Percentiles rank a stretch among this genome's conserved stretches.
These are phyloP conservation scores for Yamadazyma olivae DNA, from an alignment of 805 yeast species.

Conservation along the genomic window DNA sequence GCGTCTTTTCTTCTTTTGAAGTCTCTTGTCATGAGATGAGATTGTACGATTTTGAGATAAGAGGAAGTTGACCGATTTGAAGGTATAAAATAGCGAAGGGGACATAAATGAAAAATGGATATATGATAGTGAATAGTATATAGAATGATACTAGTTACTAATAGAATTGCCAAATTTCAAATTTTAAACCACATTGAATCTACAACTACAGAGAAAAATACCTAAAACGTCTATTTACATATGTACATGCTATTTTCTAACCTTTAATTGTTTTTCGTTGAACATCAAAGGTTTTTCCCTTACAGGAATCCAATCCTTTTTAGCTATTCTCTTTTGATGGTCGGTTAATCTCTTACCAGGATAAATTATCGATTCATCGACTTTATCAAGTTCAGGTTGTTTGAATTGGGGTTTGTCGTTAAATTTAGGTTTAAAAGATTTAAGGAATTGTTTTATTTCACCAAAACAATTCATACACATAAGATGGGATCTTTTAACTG, in stretches of 20 bases:
- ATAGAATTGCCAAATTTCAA: too few relatives aligned
- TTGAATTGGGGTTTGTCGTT: constrained; percentile 6
- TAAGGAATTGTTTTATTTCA: constrained; percentile 77
- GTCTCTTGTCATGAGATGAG: not conserved
- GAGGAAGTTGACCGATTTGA: not conserved
- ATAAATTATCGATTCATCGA: constrained; percentile 64
- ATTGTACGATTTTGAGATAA: not conserved
- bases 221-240: too few relatives aligned
- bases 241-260: too few relatives aligned
- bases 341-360: constrained; percentile 61
- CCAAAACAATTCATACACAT: constrained; percentile 90
- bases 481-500: constrained; percentile 83
- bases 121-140: not conserved
- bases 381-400: constrained; percentile 44
- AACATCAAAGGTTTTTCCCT: constrained; percentile 42
- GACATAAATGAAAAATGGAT: not conserved
- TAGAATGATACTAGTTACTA: too few relatives aligned
- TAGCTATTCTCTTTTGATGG: constrained; percentile 25
- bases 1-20: constrained; percentile 9
- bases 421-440: constrained; percentile 34
- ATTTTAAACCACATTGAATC: too few relatives aligned
- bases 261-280: constrained; percentile 20
- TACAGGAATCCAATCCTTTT: constrained; percentile 44
- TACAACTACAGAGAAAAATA: too few relatives aligned
- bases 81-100: not conserved